phyloP scores from a whole-genome alignment of 129 eudicot species.

The Tagetes patula region DNA sequence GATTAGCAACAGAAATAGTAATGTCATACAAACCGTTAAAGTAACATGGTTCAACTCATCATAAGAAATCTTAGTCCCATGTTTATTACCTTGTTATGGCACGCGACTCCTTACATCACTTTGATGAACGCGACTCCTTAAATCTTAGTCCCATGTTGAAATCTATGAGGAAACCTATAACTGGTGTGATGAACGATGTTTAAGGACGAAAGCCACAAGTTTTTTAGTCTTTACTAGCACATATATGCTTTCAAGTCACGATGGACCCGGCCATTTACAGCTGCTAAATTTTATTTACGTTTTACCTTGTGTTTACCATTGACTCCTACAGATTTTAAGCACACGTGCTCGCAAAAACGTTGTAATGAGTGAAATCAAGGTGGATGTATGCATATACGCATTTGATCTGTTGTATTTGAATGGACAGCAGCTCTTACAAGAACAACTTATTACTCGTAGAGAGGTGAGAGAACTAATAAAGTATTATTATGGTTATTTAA shows the following conservation, averaged over 20 bases:
- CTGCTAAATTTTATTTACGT: background rate
- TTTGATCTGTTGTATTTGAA: slow-evolving; percentile 78
- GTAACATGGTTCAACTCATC: background rate
- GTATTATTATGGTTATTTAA: background rate
- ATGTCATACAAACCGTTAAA: background rate
- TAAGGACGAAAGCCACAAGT: background rate
- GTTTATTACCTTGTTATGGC: background rate
- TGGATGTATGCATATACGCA: slow-evolving; percentile 84
- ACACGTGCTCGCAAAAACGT: slow-evolving; percentile 97
- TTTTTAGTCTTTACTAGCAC: background rate
- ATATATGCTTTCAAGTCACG: background rate
- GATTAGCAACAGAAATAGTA: background rate
- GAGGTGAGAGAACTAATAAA: slow-evolving; percentile 39
- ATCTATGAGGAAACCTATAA: background rate
- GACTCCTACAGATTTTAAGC: slow-evolving; percentile 49
- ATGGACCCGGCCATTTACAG: background rate
- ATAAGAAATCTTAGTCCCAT: background rate
- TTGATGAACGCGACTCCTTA: too few relatives aligned
- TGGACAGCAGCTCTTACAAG: slow-evolving; percentile 78
- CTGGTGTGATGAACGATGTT: background rate
- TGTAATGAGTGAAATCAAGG: slow-evolving; percentile 71
- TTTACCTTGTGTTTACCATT: slow-evolving; percentile 16
- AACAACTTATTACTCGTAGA: slow-evolving; percentile 78
- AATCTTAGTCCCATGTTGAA: too few relatives aligned
- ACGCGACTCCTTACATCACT: background rate